Evolutionary conservation across 1,139 yeast species (phyloP).

Genomic region (Tardiomyces digboiensis): DNA sequence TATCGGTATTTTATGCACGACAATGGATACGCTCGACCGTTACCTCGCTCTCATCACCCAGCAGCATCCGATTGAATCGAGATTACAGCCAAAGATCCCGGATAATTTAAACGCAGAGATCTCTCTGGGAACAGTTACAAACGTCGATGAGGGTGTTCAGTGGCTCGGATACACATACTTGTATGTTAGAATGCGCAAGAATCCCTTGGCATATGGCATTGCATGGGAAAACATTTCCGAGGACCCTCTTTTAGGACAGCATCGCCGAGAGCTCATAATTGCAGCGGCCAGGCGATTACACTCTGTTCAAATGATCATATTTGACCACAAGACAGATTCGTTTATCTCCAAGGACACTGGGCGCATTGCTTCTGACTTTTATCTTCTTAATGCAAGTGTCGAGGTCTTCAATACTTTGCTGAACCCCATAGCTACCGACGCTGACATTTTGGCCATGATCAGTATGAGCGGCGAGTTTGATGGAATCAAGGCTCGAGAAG

Average conservation of each 20-base stretch:
- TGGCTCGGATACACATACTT: constrained; percentile 97
- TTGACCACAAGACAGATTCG: constrained; percentile 62
- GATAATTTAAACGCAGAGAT: constrained; percentile 96
- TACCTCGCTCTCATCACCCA: constrained; percentile 82
- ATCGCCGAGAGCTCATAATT: constrained; percentile 65
- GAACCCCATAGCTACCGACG: constrained; percentile 82
- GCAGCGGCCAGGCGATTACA: constrained; percentile 79
- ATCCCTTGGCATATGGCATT: constrained; percentile 91
- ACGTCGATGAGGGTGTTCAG: constrained; percentile 86
- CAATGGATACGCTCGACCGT: constrained; percentile 74
- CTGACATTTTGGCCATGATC: constrained; percentile 81
- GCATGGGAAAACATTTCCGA: constrained; percentile 77
- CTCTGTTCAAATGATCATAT: constrained; percentile 83
- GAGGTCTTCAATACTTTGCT: constrained; percentile 84
- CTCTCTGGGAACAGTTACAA: constrained; percentile 90
- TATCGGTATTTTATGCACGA: constrained; percentile 84
- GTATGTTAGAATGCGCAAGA: constrained; percentile 89
- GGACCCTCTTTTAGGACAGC: constrained; percentile 71
- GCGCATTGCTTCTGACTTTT: constrained; percentile 90
- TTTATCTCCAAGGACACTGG: constrained; percentile 86
- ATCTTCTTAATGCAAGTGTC: constrained; percentile 72
- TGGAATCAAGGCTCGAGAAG: constrained; percentile 79
- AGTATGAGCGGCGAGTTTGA: constrained; percentile 95
- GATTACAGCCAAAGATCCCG: constrained; percentile 63
- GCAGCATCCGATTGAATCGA: constrained; percentile 95